These are phyloP conservation scores for Xylaria sp. DNA, from an alignment of 495 filamentous ascomycete genomes.

Conservation along the genomic window DNA sequence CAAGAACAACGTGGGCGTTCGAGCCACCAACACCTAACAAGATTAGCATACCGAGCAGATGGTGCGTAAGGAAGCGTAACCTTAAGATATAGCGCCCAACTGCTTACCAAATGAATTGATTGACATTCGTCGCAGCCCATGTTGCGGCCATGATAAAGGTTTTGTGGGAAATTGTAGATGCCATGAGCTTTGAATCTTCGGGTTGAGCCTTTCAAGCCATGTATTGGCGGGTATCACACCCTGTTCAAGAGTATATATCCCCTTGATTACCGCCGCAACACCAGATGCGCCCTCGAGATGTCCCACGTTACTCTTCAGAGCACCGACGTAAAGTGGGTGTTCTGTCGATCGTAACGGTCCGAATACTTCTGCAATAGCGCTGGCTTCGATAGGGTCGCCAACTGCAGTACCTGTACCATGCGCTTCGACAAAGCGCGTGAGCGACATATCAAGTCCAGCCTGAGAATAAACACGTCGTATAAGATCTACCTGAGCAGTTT, in stretches of 20 bases:
- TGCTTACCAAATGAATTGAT: slow-evolving; percentile 61
- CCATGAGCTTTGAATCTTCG: slow-evolving; percentile 39
- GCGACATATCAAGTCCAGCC: slow-evolving; percentile 49
- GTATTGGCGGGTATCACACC: slow-evolving; percentile 48
- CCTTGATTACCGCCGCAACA: slow-evolving; percentile 58
- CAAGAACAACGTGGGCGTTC: slow-evolving; percentile 64
- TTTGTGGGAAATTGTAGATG: slow-evolving; percentile 36
- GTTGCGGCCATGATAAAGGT: slow-evolving; percentile 30
- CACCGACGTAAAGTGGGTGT: slow-evolving; percentile 52
- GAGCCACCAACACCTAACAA: slow-evolving; percentile 55
- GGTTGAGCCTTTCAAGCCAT: slow-evolving; percentile 54
- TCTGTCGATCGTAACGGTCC: slow-evolving; percentile 23
- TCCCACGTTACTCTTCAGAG: slow-evolving; percentile 60
- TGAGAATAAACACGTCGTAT: slow-evolving; percentile 52
- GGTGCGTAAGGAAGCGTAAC: not conserved
- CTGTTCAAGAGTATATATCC: slow-evolving; percentile 52
- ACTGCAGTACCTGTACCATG: slow-evolving; percentile 54
- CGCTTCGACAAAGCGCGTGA: slow-evolving; percentile 53
- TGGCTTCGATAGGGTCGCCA: slow-evolving; percentile 60
- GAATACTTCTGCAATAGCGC: slow-evolving; percentile 49
- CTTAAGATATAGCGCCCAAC: not conserved
- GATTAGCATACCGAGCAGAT: not conserved
- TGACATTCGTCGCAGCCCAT: slow-evolving; percentile 45
- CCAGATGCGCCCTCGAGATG: slow-evolving; percentile 58
- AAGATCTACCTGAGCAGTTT: slow-evolving; percentile 52